A percentile compares a stretch with the other conserved stretches of the same genome.
Evolutionary conservation across 495 filamentous ascomycete species (phyloP).

Genomic region (Penicillium manginii): DNA sequence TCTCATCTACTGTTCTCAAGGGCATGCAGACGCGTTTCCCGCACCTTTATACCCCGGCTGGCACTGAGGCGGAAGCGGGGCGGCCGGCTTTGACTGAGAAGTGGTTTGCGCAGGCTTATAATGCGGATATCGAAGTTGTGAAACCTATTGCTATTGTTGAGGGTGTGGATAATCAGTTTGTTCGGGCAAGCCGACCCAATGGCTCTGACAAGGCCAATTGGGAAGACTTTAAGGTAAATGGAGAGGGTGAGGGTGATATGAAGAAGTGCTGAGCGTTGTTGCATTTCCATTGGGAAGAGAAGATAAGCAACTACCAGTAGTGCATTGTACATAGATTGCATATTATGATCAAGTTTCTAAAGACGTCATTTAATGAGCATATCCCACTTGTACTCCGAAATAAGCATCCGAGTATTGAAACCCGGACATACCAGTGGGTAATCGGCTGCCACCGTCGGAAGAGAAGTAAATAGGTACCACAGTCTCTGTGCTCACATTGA

Average conservation of each 20-base stretch:
- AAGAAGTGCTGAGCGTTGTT: constrained; percentile 20
- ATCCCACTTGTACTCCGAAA: background rate
- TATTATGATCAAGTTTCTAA: background rate
- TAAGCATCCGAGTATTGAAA: background rate
- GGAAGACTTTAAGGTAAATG: constrained; percentile 36
- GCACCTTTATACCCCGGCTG: constrained; percentile 36
- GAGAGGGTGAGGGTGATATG: constrained; percentile 29
- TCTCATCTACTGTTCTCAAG: constrained; percentile 65
- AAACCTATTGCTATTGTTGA: constrained; percentile 40
- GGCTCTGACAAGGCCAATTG: constrained; percentile 40
- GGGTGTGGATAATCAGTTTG: constrained; percentile 46
- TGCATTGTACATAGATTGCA: constrained; percentile 17
- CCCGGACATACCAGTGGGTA: background rate
- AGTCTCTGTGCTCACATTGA: no score
- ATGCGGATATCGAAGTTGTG: constrained; percentile 45
- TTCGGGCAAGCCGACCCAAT: constrained; percentile 47
- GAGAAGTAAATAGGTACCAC: background rate
- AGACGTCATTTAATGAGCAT: background rate
- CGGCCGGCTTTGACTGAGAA: constrained; percentile 39
- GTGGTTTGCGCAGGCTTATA: constrained; percentile 46
- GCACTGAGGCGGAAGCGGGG: constrained; percentile 13
- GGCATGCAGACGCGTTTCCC: constrained; percentile 59
- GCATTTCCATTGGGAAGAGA: background rate
- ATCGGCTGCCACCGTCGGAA: constrained; percentile 12
- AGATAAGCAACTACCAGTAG: background rate